These are phyloP conservation scores for Osmanthus fragrans DNA, from an alignment of 257 asterid species.

Conservation along the genomic window DNA sequence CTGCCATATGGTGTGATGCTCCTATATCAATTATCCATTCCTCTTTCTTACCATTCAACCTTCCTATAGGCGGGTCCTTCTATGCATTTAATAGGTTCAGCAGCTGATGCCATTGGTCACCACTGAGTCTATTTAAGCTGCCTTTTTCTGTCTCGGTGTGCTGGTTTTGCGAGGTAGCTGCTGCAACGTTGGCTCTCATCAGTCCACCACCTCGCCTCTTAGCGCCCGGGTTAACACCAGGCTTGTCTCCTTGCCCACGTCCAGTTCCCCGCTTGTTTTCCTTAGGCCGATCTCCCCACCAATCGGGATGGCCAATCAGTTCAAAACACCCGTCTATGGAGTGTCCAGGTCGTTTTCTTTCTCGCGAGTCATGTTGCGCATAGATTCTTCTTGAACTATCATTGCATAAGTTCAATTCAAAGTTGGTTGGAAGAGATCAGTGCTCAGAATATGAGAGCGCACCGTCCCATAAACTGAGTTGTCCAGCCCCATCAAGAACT, in stretches of 20 bases:
- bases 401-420: not conserved
- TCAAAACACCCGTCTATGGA: no score
- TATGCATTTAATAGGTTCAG: not conserved
- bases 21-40: conserved; percentile 1
- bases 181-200: no score
- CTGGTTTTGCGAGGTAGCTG: no score
- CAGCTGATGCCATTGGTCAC: not conserved
- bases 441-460: not conserved
- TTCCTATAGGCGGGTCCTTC: not conserved
- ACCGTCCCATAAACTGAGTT: not conserved
- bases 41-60: no score
- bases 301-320: no score
- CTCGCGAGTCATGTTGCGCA: not conserved
- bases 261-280: not conserved
- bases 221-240: no score
- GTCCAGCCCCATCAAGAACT: not conserved
- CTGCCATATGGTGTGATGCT: not conserved
- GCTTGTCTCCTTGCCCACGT: not conserved
- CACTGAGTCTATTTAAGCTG: not conserved
- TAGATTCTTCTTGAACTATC: not conserved
- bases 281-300: no score
- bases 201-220: not conserved
- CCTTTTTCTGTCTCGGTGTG: no score
- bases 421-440: not conserved
- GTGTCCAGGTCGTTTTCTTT: not conserved